Percentiles rank a stretch among this genome's conserved stretches.
Conservation (phyloP, 225 moss, liverwort and hornwort genomes). For the Sphagnum tenellum region DNA sequence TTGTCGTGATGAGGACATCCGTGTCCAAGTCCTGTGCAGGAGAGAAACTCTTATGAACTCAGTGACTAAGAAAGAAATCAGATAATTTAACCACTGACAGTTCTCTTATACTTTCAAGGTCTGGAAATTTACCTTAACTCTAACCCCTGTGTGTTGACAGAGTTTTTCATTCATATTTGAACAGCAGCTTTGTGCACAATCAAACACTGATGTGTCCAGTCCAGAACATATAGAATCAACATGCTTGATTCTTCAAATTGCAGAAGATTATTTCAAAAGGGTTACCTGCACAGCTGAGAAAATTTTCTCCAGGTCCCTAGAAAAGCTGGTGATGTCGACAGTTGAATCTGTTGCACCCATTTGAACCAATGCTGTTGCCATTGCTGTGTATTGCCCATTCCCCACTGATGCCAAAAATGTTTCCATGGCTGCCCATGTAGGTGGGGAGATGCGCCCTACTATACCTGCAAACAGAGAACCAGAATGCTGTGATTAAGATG, state of each 20-base stretch:
- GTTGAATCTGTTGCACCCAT: slow-evolving; percentile 85
- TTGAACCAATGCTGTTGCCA: slow-evolving; percentile 84
- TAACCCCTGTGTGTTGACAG: too few relatives aligned
- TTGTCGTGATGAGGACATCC: slow-evolving; percentile 49
- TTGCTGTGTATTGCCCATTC: slow-evolving; percentile 64
- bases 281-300: slow-evolving; percentile 74
- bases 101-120: too few relatives aligned
- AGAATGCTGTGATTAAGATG: too few relatives aligned
- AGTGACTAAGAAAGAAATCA: background rate
- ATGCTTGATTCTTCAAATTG: too few relatives aligned
- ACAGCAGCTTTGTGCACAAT: too few relatives aligned
- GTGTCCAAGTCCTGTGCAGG: slow-evolving; percentile 62
- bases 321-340: slow-evolving; percentile 66
- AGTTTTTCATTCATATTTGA: too few relatives aligned
- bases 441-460: slow-evolving; percentile 91
- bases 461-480: slow-evolving; percentile 44
- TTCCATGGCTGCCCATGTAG: slow-evolving; percentile 88
- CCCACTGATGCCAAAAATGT: slow-evolving; percentile 79
- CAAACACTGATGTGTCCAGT: too few relatives aligned
- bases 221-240: too few relatives aligned
- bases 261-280: too few relatives aligned
- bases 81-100: too few relatives aligned
- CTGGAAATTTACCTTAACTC: too few relatives aligned
- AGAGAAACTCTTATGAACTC: background rate
- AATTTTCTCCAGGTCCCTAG: slow-evolving; percentile 83